Conservation (phyloP, 495 filamentous ascomycete species). For the Hypoxylon subgilvum region DNA sequence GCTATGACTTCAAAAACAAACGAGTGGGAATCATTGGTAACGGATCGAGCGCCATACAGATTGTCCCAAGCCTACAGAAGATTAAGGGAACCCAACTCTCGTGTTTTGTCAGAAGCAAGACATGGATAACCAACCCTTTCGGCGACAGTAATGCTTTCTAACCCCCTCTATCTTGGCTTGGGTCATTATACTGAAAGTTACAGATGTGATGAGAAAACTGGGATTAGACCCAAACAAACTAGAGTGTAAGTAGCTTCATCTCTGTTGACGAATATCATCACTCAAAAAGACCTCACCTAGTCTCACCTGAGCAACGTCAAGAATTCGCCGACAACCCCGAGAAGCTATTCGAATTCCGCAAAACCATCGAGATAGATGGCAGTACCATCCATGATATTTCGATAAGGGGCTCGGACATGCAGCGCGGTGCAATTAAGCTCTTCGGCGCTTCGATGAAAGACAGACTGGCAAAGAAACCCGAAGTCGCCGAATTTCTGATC, state of each 20-base stretch:
- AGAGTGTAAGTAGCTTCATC: slow-evolving; percentile 45
- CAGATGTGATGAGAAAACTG: slow-evolving; percentile 45
- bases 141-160: slow-evolving; percentile 44
- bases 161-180: not conserved
- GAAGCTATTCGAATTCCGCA: slow-evolving; percentile 45
- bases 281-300: slow-evolving; percentile 18
- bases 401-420: slow-evolving; percentile 42
- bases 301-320: slow-evolving; percentile 44
- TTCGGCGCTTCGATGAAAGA: slow-evolving; percentile 44
- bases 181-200: slow-evolving; percentile 6
- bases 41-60: slow-evolving; percentile 75
- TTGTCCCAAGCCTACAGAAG: slow-evolving; percentile 68
- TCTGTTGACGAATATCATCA: not conserved
- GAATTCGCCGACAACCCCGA: slow-evolving; percentile 42
- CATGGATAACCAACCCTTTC: slow-evolving; percentile 62
- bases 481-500: slow-evolving; percentile 46
- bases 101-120: slow-evolving; percentile 71
- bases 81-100: slow-evolving; percentile 60
- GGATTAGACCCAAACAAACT: slow-evolving; percentile 46
- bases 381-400: slow-evolving; percentile 48
- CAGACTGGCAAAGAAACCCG: slow-evolving; percentile 43
- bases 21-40: slow-evolving; percentile 59
- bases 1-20: slow-evolving; percentile 58
- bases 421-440: slow-evolving; percentile 25
- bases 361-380: slow-evolving; percentile 48